Percentiles rank a stretch among this genome's conserved stretches.
phyloP scores from a whole-genome alignment of 208 protist species.

The Phytomonas sp. region DNA sequence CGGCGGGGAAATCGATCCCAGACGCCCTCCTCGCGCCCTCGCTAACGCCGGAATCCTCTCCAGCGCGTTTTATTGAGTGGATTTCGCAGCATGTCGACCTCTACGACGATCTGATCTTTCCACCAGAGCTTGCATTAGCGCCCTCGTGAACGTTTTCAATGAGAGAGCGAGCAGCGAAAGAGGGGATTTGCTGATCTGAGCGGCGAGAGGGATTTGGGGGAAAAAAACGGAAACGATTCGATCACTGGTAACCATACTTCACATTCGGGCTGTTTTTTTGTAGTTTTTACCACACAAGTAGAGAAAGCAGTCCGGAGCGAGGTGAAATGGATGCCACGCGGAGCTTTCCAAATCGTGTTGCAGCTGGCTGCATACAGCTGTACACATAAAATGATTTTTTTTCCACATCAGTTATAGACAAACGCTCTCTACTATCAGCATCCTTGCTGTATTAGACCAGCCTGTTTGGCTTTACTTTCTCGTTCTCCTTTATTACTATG shows the following conservation, averaged over 20 bases:
- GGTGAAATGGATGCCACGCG: too few relatives aligned
- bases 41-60: conserved; percentile 24
- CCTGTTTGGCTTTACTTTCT: too few relatives aligned
- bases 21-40: neutral
- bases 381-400: too few relatives aligned
- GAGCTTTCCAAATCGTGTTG: too few relatives aligned
- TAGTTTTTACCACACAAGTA: too few relatives aligned
- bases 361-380: too few relatives aligned
- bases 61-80: conserved; percentile 47
- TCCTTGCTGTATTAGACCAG: too few relatives aligned
- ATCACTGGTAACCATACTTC: neutral
- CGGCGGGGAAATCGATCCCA: too few relatives aligned
- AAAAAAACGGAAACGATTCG: neutral
- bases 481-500: too few relatives aligned
- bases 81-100: conserved; percentile 39
- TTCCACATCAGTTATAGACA: too few relatives aligned
- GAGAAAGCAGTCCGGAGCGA: too few relatives aligned
- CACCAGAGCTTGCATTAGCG: neutral
- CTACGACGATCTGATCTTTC: conserved; percentile 35
- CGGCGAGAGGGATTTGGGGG: neutral
- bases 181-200: neutral
- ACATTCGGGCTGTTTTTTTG: neutral
- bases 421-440: too few relatives aligned
- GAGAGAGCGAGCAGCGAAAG: neutral
- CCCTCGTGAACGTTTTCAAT: neutral